phyloP scores from a whole-genome alignment of 2,329 filamentous ascomycete genomes.

The Fusarium tjaetaba region DNA sequence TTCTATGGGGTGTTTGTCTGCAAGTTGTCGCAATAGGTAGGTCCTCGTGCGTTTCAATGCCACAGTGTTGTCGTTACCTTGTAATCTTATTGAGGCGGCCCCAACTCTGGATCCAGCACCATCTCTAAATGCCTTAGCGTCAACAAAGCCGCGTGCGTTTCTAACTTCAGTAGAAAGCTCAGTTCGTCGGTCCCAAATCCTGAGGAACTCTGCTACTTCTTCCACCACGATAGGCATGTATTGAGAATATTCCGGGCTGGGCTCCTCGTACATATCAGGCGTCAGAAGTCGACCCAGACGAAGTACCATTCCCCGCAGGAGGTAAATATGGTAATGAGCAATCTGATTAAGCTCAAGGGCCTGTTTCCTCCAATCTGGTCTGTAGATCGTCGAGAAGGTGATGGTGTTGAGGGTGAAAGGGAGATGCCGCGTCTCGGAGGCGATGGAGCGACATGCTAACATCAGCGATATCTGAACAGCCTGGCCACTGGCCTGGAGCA shows the following conservation, averaged over 20 bases:
- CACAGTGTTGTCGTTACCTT: too few relatives aligned
- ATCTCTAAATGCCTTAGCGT: fast-evolving
- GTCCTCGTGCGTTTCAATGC: background rate
- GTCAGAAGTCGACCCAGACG: background rate
- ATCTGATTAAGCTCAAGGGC: fast-evolving
- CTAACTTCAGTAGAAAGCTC: fast-evolving
- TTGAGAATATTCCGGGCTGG: background rate
- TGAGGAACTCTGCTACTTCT: fast-evolving
- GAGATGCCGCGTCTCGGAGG: fast-evolving
- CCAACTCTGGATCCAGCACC: too few relatives aligned
- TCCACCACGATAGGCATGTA: background rate
- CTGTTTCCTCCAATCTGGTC: background rate
- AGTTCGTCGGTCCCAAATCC: fast-evolving
- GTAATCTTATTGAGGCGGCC: too few relatives aligned
- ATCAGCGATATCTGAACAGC: background rate
- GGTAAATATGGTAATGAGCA: fast-evolving
- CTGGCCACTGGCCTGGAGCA: background rate
- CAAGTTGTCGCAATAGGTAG: background rate
- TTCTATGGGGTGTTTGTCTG: background rate
- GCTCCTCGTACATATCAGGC: background rate
- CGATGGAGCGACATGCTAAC: background rate
- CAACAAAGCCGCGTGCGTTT: fast-evolving
- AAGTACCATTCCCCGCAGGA: fast-evolving
- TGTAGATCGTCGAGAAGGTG: background rate
- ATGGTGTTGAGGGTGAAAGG: background rate